Evolutionary conservation across 768 basidiomycete species (phyloP).

Genomic region (Termitomyces sp.): DNA sequence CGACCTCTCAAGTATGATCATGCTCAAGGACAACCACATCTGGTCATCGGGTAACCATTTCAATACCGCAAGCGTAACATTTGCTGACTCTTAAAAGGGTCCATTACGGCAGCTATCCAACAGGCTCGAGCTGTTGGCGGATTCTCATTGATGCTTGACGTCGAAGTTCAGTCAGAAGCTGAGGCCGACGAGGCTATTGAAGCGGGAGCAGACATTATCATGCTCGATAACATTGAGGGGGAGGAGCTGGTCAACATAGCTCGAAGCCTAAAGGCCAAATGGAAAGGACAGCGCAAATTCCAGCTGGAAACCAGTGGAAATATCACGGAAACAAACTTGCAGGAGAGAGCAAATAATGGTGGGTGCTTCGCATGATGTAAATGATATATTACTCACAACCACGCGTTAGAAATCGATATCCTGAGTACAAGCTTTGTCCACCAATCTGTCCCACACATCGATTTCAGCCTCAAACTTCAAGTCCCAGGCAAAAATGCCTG

Average conservation of each 20-base stretch:
- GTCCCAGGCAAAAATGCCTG: constrained; percentile 38
- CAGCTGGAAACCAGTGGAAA: constrained; percentile 93
- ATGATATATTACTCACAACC: not conserved
- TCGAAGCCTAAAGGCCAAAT: constrained; percentile 69
- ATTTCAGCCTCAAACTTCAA: constrained; percentile 97
- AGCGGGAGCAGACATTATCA: constrained; percentile 92
- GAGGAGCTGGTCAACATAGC: constrained; percentile 67
- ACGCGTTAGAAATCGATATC: constrained; percentile 81
- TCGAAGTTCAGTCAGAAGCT: constrained; percentile 85
- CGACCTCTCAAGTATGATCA: constrained; percentile 98
- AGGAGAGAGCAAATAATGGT: constrained; percentile 82
- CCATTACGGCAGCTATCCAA: constrained; percentile 84
- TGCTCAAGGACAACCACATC: constrained; percentile 99
- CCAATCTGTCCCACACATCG: constrained; percentile 91
- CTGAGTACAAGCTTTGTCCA: constrained; percentile 88
- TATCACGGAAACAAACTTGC: constrained; percentile 85
- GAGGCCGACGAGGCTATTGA: constrained; percentile 98
- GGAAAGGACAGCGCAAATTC: constrained; percentile 81
- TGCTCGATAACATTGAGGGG: constrained; percentile 94
- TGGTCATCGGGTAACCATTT: constrained; percentile 79
- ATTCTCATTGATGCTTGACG: constrained; percentile 88
- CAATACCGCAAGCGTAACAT: not conserved
- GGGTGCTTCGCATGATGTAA: constrained; percentile 22
- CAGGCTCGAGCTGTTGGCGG: constrained; percentile 89
- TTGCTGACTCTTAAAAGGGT: constrained; percentile 47